Percentiles rank a stretch among this genome's conserved stretches.
Conservation (phyloP, 2,329 filamentous ascomycete genomes). For the Fusarium sp. region DNA sequence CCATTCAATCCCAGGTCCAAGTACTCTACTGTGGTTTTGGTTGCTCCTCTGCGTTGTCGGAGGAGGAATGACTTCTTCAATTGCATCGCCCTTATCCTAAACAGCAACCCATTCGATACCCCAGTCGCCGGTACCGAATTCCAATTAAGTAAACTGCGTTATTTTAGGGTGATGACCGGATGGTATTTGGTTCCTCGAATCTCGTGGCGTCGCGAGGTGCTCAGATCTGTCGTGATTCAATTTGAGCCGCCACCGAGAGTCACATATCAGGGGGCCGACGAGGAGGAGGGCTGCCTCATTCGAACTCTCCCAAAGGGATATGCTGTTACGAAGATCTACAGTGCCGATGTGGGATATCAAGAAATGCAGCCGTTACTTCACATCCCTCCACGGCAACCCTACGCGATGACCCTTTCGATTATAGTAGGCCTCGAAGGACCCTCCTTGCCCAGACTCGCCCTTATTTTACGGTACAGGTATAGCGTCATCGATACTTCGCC, state of each 20-base stretch:
- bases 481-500: not conserved
- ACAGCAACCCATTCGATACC: not conserved
- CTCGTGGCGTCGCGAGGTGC: not conserved
- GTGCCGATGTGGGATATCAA: not conserved
- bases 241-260: not conserved
- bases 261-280: not conserved
- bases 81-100: not conserved
- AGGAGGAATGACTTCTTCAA: not conserved
- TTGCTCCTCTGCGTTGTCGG: conserved; percentile 3
- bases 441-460: not conserved
- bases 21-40: not conserved
- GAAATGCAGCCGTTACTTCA: not conserved
- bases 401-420: not conserved
- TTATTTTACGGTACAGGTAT: not conserved
- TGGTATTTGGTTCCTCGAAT: conserved; percentile 2
- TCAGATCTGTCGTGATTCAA: not conserved
- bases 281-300: not conserved
- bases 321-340: not conserved
- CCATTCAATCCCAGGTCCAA: not conserved
- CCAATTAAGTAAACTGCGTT: not conserved
- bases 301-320: not conserved
- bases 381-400: not conserved
- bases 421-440: not conserved
- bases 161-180: not conserved
- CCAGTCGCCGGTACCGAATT: not conserved